Evolutionary conservation across 305 asterid genomes (phyloP).

Genomic region (Andrographis paniculata): DNA sequence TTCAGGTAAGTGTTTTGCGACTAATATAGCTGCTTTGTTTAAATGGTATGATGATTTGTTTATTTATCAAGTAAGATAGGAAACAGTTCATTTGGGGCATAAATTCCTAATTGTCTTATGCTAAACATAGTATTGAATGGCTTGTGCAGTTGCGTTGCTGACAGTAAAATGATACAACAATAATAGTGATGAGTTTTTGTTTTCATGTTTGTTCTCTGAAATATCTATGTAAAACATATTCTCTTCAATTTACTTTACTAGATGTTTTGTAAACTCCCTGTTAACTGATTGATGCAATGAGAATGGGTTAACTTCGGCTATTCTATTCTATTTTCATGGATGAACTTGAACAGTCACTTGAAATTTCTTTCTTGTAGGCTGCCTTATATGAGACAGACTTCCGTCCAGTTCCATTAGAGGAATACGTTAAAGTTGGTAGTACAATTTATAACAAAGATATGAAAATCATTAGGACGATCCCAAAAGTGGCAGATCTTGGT

Average conservation of each 20-base stretch:
- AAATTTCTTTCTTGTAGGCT: conserved; percentile 47
- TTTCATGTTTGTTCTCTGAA: neutral
- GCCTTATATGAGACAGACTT: conserved; percentile 93
- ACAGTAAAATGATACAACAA: conserved; percentile 7
- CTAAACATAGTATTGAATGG: neutral
- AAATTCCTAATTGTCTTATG: neutral
- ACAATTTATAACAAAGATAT: conserved; percentile 73
- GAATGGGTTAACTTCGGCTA: neutral
- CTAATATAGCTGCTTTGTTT: conserved; percentile 12
- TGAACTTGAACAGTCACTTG: conserved; percentile 12
- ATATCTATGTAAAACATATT: conserved; percentile 1
- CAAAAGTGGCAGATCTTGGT: conserved; percentile 69
- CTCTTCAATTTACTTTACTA: conserved; percentile 8
- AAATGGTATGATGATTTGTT: conserved; percentile 3
- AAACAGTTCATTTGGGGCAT: too few relatives aligned
- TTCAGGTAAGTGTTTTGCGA: conserved; percentile 56
- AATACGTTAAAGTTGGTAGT: conserved; percentile 81
- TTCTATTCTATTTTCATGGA: neutral
- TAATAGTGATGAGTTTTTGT: neutral
- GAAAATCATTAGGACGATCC: conserved; percentile 68
- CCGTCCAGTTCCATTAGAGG: conserved; percentile 98
- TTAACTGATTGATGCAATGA: neutral
- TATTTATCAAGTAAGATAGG: too few relatives aligned
- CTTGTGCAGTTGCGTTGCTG: conserved; percentile 3
- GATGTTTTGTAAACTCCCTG: neutral